Base-by-base conservation (phyloP, 257 asterid genomes). In the Parsonsia alboflavescens region DNA sequence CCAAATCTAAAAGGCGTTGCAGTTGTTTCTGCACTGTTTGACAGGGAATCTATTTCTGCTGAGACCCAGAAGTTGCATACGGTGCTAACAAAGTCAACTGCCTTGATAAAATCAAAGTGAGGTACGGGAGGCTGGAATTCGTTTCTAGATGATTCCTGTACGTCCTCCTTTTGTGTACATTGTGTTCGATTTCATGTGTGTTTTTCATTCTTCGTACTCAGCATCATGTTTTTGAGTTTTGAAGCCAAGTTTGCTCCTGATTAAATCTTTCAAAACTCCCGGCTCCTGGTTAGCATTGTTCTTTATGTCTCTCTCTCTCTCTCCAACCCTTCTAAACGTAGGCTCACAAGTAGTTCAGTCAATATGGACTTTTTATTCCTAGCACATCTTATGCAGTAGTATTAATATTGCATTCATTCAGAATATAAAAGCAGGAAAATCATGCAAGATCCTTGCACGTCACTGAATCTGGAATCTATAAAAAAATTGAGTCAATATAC, bases 21-120 rank as follows among this genome's bases (percentile, higher is more conserved):
- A 13, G 98, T 94, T 66, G 99, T 92, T 10, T 94, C 97, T 61
- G 91, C 99, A 57, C 76, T 90, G 58, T 94, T 94, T 63, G 97
- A 94, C 74, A 77, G 92, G 83, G 97, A 92, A 77, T 92, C 91
- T 36, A 81, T 94, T 72, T 54, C 36, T 16, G 73, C 39, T 0
- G 97, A 86, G 81, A 82, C 99, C 9, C 84, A 68, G 65, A 83
- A 80, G 84, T 73, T 93, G 85, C 75, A 59, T 10, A 82, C 80
- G 67, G 76, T 85, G 75, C 80, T 85, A 26, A 28, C 56, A 56
- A 85, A 83, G 64, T 73, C 86, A 0, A 53, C 75, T 28, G 54
- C 45, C 10, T 49, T 67, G 8, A 79, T 75, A 72, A 81, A 45
- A n/a, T 75, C 75, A 71, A 41, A 68, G 12, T 4, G 44, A 17